A percentile compares a stretch with the other conserved stretches of the same genome.
phyloP scores from a whole-genome alignment of 352 stramenopile genomes.

The Phytopythium oedochilum region DNA sequence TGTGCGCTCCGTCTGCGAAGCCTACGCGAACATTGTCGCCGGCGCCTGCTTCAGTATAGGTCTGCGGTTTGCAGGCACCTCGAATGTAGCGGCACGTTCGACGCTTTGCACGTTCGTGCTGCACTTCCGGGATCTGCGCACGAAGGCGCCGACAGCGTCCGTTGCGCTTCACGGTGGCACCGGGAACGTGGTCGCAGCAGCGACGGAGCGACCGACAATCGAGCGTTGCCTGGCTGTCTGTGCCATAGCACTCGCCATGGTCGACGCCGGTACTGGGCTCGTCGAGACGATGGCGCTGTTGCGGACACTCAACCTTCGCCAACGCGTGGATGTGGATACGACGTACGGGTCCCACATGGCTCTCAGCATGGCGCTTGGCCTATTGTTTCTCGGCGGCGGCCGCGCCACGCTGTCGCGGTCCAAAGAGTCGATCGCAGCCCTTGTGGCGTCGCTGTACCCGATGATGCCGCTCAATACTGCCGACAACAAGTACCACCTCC shows the following conservation, averaged over 20 bases:
- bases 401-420: constrained; percentile 89
- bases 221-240: constrained; percentile 92
- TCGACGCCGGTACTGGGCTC: constrained; percentile 95
- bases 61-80: constrained; percentile 92
- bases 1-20: constrained; percentile 89
- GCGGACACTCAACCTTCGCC: constrained; percentile 76
- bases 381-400: constrained; percentile 96
- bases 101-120: constrained; percentile 64
- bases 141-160: constrained; percentile 27
- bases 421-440: constrained; percentile 89
- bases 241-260: constrained; percentile 91
- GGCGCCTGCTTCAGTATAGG: constrained; percentile 95
- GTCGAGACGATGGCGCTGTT: constrained; percentile 92
- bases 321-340: constrained; percentile 76
- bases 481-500: constrained; percentile 93
- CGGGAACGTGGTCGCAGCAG: constrained; percentile 46
- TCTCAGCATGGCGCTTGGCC: constrained; percentile 91
- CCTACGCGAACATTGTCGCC: constrained; percentile 93
- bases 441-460: constrained; percentile 95
- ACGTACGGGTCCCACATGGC: constrained; percentile 96
- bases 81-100: constrained; percentile 36
- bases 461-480: constrained; percentile 89
- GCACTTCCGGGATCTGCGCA: constrained; percentile 72
- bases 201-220: constrained; percentile 84
- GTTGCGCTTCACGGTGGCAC: constrained; percentile 20